Evolutionary conservation across 2,329 filamentous ascomycete species (phyloP).

Genomic region (Microsporum ferrugineum): DNA sequence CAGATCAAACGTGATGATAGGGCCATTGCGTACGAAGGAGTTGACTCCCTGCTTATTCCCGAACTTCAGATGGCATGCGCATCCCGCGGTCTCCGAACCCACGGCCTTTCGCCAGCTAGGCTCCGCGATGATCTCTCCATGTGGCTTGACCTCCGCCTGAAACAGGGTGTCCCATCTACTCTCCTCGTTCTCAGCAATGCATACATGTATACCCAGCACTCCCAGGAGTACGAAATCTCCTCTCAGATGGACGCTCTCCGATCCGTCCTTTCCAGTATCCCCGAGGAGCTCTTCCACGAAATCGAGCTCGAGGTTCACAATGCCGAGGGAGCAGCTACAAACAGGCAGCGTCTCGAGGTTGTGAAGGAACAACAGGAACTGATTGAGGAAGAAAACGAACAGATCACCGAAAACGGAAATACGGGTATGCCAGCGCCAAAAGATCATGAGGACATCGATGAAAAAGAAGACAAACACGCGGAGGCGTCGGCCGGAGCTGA

Average conservation of each 20-base stretch:
- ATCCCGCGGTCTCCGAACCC: conserved; percentile 81
- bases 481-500: conserved; percentile 49
- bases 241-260: conserved; percentile 88
- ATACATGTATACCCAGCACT: conserved; percentile 74
- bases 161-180: conserved; percentile 90
- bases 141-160: conserved; percentile 88
- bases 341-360: conserved; percentile 97
- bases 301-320: conserved; percentile 97
- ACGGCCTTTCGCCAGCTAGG: conserved; percentile 78
- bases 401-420: conserved; percentile 69
- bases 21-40: conserved; percentile 85
- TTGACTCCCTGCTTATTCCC: conserved; percentile 82
- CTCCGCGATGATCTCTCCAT: conserved; percentile 82
- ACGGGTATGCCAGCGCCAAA: conserved; percentile 64
- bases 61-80: conserved; percentile 89
- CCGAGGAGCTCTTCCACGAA: conserved; percentile 97
- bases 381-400: conserved; percentile 92
- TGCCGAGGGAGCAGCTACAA: conserved; percentile 91
- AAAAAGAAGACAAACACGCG: conserved; percentile 52
- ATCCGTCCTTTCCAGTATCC: conserved; percentile 84
- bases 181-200: conserved; percentile 92
- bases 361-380: conserved; percentile 97
- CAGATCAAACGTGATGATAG: conserved; percentile 98
- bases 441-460: conserved; percentile 86
- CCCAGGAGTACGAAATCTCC: conserved; percentile 70